A percentile compares a stretch with the other conserved stretches of the same genome.
Evolutionary conservation across 768 basidiomycete species (phyloP).

Genomic region (Tricholoma matsutake): DNA sequence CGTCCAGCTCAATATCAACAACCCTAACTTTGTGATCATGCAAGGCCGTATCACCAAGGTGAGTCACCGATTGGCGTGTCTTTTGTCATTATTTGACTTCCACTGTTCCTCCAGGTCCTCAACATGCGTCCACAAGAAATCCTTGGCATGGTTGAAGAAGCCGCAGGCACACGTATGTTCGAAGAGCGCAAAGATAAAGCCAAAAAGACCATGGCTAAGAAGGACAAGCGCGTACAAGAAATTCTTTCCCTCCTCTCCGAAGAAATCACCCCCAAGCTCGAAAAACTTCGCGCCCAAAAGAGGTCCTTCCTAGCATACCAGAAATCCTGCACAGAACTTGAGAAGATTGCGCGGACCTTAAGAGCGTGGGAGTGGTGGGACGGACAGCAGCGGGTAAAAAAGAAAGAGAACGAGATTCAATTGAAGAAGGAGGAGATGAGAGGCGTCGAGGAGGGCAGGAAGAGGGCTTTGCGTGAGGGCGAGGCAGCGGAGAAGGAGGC

Average conservation of each 20-base stretch:
- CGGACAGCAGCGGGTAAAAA: slow-evolving; percentile 45
- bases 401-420: slow-evolving; percentile 56
- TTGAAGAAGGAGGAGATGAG: slow-evolving; percentile 48
- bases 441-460: slow-evolving; percentile 42
- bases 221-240: slow-evolving; percentile 93
- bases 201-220: slow-evolving; percentile 92
- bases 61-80: slow-evolving; percentile 5
- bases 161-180: slow-evolving; percentile 98
- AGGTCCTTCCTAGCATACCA: slow-evolving; percentile 86
- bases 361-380: slow-evolving; percentile 89
- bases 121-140: slow-evolving; percentile 99
- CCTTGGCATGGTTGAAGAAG: slow-evolving; percentile 97
- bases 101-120: slow-evolving; percentile 52
- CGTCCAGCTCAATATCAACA: slow-evolving; percentile 98
- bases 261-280: slow-evolving; percentile 93
- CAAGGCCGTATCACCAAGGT: slow-evolving; percentile 99
- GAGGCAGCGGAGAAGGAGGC: slow-evolving; percentile 67
- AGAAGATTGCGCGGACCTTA: slow-evolving; percentile 75
- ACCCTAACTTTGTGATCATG: slow-evolving; percentile 99
- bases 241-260: slow-evolving; percentile 75
- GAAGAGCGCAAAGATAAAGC: slow-evolving; percentile 98
- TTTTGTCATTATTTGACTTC: background rate
- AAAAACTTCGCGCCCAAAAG: slow-evolving; percentile 88
- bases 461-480: slow-evolving; percentile 50
- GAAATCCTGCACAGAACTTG: slow-evolving; percentile 84